Percentiles rank a stretch among this genome's conserved stretches.
Evolutionary conservation across 495 filamentous ascomycete genomes (phyloP).

Genomic region (Rostrohypoxylon terebratum): DNA sequence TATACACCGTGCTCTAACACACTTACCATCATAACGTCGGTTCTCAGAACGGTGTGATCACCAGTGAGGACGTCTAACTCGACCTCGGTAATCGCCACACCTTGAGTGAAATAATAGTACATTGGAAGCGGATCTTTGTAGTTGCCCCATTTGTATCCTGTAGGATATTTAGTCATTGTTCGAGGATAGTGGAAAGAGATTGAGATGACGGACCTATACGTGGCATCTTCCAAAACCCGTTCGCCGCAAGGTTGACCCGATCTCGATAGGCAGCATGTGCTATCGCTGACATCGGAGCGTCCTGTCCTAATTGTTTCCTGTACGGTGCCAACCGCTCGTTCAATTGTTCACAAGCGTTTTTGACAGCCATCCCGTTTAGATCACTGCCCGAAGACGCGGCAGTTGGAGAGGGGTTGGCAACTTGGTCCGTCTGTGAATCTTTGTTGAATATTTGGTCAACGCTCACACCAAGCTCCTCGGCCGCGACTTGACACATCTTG

Average conservation of each 20-base stretch:
- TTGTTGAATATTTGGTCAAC: slow-evolving; percentile 75
- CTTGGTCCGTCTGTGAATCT: slow-evolving; percentile 89
- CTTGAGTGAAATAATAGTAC: slow-evolving; percentile 94
- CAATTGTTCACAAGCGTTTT: slow-evolving; percentile 82
- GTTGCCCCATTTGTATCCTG: slow-evolving; percentile 45
- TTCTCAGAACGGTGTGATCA: slow-evolving; percentile 82
- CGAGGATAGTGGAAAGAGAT: not conserved
- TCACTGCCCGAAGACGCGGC: slow-evolving; percentile 87
- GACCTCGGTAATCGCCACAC: slow-evolving; percentile 81
- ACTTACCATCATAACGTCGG: slow-evolving; percentile 83
- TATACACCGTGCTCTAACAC: not conserved
- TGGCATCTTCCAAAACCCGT: slow-evolving; percentile 88
- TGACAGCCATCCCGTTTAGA: slow-evolving; percentile 88
- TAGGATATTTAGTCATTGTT: slow-evolving; percentile 8
- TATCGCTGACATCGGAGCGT: slow-evolving; percentile 78
- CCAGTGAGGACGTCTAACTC: slow-evolving; percentile 88
- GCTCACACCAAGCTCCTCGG: slow-evolving; percentile 79
- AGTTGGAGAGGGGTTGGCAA: slow-evolving; percentile 85
- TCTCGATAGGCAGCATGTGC: slow-evolving; percentile 88
- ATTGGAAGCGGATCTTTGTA: slow-evolving; percentile 69
- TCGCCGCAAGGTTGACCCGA: slow-evolving; percentile 87
- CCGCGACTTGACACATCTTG: slow-evolving; percentile 90
- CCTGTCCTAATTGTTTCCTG: slow-evolving; percentile 74
- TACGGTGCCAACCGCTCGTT: slow-evolving; percentile 84
- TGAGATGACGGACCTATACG: slow-evolving; percentile 76